Evolutionary conservation across 163 green algal species (phyloP).

Genomic region (Scenedesmus sp.): DNA sequence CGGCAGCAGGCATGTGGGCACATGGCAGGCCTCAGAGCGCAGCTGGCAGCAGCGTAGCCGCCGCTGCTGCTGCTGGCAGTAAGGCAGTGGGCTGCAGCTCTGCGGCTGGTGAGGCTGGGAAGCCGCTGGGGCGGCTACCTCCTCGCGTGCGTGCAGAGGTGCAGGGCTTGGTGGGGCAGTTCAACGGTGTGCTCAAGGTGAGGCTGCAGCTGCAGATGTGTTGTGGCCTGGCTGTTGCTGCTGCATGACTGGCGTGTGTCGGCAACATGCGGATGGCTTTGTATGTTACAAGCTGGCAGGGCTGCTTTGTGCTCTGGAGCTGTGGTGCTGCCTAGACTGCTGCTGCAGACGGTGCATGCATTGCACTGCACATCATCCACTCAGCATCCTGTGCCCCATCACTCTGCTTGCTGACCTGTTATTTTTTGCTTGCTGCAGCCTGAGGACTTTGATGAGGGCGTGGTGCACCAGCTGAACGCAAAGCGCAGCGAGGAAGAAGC

Average conservation of each 20-base stretch:
- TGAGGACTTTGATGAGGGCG: conserved; percentile 74
- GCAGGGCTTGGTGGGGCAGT: conserved; percentile 17
- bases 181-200: conserved; percentile 45
- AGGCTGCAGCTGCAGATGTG: not conserved
- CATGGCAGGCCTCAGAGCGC: not conserved
- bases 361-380: not conserved
- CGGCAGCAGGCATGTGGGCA: conserved; percentile 19
- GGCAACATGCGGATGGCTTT: not conserved
- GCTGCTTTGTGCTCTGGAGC: not conserved
- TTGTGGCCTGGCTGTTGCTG: not conserved
- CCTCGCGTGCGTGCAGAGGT: conserved; percentile 24
- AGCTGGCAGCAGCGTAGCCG: not conserved
- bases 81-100: not conserved
- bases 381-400: not conserved
- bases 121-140: conserved; percentile 11
- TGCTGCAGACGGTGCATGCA: not conserved
- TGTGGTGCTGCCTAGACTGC: not conserved
- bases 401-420: not conserved
- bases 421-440: conserved; percentile 31
- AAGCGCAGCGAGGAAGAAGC: conserved; percentile 70
- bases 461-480: conserved; percentile 66
- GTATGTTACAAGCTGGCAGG: not conserved
- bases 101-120: not conserved
- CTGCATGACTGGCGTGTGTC: not conserved
- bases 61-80: not conserved